phyloP scores from a whole-genome alignment of 2,329 filamentous ascomycete species.

The Atkinsonella hypoxylon region DNA sequence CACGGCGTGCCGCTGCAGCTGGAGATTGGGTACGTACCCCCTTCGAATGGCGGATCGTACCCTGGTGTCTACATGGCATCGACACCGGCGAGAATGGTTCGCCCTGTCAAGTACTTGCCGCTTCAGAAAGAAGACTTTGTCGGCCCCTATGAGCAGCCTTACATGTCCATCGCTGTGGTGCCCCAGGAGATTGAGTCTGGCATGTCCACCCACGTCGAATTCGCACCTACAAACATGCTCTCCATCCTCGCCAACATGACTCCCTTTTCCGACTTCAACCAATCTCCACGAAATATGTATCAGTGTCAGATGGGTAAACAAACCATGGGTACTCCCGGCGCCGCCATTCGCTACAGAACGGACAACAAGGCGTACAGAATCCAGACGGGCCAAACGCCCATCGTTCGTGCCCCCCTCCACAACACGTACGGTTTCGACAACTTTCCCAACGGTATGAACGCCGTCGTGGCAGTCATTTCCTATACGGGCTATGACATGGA shows the following conservation, averaged over 20 bases:
- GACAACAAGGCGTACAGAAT: conserved; percentile 96
- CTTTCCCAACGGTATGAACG: conserved; percentile 93
- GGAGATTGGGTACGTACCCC: conserved; percentile 85
- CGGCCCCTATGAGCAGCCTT: conserved; percentile 90
- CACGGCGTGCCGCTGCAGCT: conserved; percentile 71
- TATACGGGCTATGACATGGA: conserved; percentile 99
- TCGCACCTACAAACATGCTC: conserved; percentile 88
- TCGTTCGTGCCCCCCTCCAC: conserved; percentile 84
- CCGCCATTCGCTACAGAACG: conserved; percentile 72
- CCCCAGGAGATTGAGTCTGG: conserved; percentile 79
- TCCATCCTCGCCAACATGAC: conserved; percentile 98
- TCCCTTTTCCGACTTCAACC: conserved; percentile 97
- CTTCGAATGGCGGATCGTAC: conserved; percentile 84
- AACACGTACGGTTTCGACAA: conserved; percentile 97
- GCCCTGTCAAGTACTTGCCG: conserved; percentile 85
- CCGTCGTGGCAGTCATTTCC: conserved; percentile 92
- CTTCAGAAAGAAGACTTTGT: conserved; percentile 79
- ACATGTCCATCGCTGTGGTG: conserved; percentile 95
- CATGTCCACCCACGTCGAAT: conserved; percentile 86
- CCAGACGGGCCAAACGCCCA: conserved; percentile 90
- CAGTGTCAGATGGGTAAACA: conserved; percentile 99
- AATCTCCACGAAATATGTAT: conserved; percentile 98
- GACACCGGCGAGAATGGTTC: conserved; percentile 71
- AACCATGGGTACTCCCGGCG: conserved; percentile 93
- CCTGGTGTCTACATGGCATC: conserved; percentile 93